Conservation (phyloP, 1,284 basidiomycete genomes). For the Thecaphora thlaspeos region DNA sequence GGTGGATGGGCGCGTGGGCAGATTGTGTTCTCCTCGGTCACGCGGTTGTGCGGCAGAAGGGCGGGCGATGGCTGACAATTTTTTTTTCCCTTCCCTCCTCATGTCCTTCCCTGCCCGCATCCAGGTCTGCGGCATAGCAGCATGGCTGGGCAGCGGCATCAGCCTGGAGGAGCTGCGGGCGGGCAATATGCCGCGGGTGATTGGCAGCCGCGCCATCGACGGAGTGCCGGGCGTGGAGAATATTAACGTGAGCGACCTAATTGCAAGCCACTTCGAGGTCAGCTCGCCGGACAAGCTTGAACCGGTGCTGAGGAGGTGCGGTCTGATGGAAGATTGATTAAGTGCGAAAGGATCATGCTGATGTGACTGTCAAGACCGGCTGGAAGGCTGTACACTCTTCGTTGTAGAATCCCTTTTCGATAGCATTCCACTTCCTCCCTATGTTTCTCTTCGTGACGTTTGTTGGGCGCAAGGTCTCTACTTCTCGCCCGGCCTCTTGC, state of each 20-base stretch:
- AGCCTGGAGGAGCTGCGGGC: constrained; percentile 60
- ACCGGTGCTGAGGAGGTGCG: constrained; percentile 23
- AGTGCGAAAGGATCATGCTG: too few relatives aligned
- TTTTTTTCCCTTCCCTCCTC: too few relatives aligned
- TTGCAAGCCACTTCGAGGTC: constrained; percentile 43
- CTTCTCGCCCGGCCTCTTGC: constrained; percentile 49
- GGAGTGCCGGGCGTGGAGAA: constrained; percentile 42
- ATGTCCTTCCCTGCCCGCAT: too few relatives aligned
- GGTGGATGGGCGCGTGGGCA: too few relatives aligned
- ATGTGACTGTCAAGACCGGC: too few relatives aligned
- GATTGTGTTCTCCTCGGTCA: too few relatives aligned
- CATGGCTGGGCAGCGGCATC: constrained; percentile 58
- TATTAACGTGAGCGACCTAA: constrained; percentile 46
- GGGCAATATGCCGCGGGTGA: constrained; percentile 44
- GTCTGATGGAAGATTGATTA: constrained; percentile 21
- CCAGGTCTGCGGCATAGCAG: constrained; percentile 62
- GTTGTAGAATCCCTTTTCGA: too few relatives aligned
- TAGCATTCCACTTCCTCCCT: too few relatives aligned
- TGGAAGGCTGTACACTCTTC: too few relatives aligned
- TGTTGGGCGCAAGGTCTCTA: neutral
- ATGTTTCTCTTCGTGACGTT: too few relatives aligned
- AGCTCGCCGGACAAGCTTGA: constrained; percentile 21
- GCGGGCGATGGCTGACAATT: too few relatives aligned
- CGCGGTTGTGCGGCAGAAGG: too few relatives aligned
- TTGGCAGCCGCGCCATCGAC: constrained; percentile 33